phyloP scores from a whole-genome alignment of 2,329 filamentous ascomycete genomes.

The Chaetothyriales sp. region DNA sequence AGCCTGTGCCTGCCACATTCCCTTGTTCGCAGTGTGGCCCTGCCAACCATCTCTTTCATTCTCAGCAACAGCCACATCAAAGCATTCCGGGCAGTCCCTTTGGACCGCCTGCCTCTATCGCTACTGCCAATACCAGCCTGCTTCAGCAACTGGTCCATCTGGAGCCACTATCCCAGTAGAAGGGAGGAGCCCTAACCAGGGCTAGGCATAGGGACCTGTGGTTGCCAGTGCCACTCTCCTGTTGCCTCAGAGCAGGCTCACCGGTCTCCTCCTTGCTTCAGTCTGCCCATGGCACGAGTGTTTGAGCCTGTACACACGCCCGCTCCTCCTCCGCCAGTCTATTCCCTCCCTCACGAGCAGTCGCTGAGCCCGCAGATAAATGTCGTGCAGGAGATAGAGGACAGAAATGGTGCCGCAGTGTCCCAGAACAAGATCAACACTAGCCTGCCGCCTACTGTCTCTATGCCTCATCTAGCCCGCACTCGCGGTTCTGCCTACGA shows the following conservation, averaged over 20 bases:
- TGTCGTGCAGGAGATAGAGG: neutral
- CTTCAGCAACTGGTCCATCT: neutral
- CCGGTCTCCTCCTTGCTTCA: neutral
- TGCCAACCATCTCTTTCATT: neutral
- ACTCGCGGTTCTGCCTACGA: neutral
- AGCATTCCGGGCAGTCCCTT: neutral
- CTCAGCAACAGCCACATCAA: neutral
- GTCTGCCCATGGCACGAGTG: constrained; percentile 10
- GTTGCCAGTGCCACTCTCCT: neutral
- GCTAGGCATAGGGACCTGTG: neutral
- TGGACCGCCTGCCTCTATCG: neutral
- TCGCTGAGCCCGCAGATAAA: constrained; percentile 9
- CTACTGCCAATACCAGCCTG: neutral
- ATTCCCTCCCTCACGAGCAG: constrained; percentile 25
- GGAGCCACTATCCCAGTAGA: neutral
- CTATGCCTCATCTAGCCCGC: neutral
- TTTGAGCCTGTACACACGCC: constrained; percentile 17
- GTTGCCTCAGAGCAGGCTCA: neutral
- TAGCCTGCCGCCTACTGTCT: neutral
- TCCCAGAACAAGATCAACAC: neutral
- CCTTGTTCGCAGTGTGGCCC: neutral
- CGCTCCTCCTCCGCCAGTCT: constrained; percentile 31
- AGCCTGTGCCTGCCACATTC: neutral
- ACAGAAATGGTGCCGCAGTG: neutral
- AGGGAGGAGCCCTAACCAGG: neutral